phyloP scores from a whole-genome alignment of 495 filamentous ascomycete genomes.

The Aspergillus avenaceus region DNA sequence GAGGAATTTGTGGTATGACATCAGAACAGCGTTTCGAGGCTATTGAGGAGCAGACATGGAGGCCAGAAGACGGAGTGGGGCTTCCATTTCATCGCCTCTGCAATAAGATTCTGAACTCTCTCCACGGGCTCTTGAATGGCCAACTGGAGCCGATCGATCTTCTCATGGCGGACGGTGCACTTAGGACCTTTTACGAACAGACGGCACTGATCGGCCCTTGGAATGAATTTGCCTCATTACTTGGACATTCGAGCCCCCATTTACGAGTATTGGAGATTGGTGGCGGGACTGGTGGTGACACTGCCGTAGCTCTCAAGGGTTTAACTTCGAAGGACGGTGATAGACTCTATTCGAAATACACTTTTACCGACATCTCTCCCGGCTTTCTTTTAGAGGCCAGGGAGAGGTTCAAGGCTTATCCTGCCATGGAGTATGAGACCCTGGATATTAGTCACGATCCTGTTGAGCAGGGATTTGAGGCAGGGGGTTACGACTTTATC shows the following conservation, averaged over 20 bases:
- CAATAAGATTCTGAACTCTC: background rate
- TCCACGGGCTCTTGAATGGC: constrained; percentile 6
- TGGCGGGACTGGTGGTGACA: constrained; percentile 37
- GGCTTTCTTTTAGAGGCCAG: constrained; percentile 48
- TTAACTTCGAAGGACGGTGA: constrained; percentile 17
- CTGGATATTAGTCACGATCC: constrained; percentile 49
- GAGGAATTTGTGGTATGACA: background rate
- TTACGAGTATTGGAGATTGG: constrained; percentile 46
- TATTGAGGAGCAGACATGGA: background rate
- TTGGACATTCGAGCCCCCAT: constrained; percentile 34
- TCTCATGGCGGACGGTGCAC: constrained; percentile 17
- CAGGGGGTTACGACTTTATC: constrained; percentile 46
- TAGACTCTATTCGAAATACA: constrained; percentile 22
- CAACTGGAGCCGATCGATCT: constrained; percentile 23
- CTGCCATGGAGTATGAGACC: constrained; percentile 37
- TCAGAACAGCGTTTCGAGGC: background rate
- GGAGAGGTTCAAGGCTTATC: constrained; percentile 34
- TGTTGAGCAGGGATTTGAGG: constrained; percentile 43
- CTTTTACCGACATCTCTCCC: constrained; percentile 39
- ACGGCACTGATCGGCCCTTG: constrained; percentile 2
- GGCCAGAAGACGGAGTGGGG: background rate
- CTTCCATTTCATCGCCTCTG: background rate
- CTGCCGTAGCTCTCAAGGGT: constrained; percentile 13
- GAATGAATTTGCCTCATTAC: constrained; percentile 12
- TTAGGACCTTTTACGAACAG: constrained; percentile 22